Base-by-base conservation (phyloP, 73 alveolate genomes). In the Tetrahymena malaccensis region DNA sequence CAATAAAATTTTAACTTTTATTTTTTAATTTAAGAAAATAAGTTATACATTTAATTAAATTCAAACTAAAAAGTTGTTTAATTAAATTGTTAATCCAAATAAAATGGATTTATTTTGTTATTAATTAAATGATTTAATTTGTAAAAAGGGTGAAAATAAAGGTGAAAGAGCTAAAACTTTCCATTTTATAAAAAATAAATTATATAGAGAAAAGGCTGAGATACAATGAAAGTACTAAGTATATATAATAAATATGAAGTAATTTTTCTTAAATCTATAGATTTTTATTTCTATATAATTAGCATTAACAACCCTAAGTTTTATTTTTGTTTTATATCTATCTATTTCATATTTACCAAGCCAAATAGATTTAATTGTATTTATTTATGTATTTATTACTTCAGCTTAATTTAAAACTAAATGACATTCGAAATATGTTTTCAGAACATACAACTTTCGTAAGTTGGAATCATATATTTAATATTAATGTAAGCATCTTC, bases 401-500 rank as follows among this genome's bases (percentile, higher is more conserved):
- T 31, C 89, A 70, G 89, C 89, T n/a, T n/a, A 27, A 70, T 70
- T 70, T 70, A 70, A n/a, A 70, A 70, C 37, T 27, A 27, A 27
- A 27, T 70, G 31, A 31, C 89, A 22, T 15, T 70, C 34, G 37
- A 70, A 19, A 70, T 70, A 12, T 2, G 21, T n/a, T 70, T 33
- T 94, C 95, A 95, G 55, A 96, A 96, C 98, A 98, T 98, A 85
- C 99, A 99, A 58, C 99, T 97, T 97, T 99, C 99, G 96, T 99
- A 99, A 85, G 99, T 99, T 21, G 99, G 99, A 50, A 99, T 98
- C 99, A 99, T 99, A 97, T 99, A 99, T 97, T 99, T 99, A 95
- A 99, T 99, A 98, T 99, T 99, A 96, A 99, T 99, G 94, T 97
- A 99, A 83, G 99, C 99, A 97, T 99, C 99, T 97, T 99, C 99